phyloP scores from a whole-genome alignment of 805 yeast species.

The Zygoascus tannicola region DNA sequence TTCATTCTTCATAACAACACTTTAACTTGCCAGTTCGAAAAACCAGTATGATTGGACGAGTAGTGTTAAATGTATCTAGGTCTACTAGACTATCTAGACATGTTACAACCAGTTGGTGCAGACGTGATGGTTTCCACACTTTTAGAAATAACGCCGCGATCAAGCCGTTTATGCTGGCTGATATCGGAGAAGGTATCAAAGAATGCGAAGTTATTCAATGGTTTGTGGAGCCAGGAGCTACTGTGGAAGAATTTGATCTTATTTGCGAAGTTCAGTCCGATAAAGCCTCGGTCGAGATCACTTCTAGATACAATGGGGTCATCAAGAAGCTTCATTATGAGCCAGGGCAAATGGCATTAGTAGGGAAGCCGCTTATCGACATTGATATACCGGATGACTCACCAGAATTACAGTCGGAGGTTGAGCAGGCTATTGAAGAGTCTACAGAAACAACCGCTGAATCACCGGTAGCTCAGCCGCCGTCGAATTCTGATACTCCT shows the following conservation, averaged over 20 bases:
- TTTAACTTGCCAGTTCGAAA: too few species aligned
- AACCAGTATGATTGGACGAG: too few species aligned
- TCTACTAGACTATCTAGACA: too few species aligned
- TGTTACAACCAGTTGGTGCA: too few species aligned
- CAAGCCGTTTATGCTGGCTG: slow-evolving; percentile 26
- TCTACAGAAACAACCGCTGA: slow-evolving; percentile 3
- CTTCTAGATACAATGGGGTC: slow-evolving; percentile 27
- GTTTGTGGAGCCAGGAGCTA: slow-evolving; percentile 30
- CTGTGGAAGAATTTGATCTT: slow-evolving; percentile 28
- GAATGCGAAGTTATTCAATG: slow-evolving; percentile 31
- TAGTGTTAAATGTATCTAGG: too few species aligned
- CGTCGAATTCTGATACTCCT: not conserved
- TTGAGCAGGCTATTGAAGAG: not conserved
- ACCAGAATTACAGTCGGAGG: slow-evolving; percentile 4
- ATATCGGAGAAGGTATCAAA: slow-evolving; percentile 30
- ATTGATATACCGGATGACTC: slow-evolving; percentile 24
- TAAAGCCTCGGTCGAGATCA: slow-evolving; percentile 30
- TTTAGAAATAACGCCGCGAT: slow-evolving; percentile 8
- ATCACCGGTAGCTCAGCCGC: slow-evolving; percentile 3
- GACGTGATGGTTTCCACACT: slow-evolving; percentile 8
- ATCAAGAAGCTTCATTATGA: slow-evolving; percentile 27
- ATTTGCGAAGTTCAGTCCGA: slow-evolving; percentile 30
- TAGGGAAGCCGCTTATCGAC: slow-evolving; percentile 27
- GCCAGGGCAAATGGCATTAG: slow-evolving; percentile 29
- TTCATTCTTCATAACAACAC: too few species aligned